These are phyloP conservation scores for Steccherinum ochraceum DNA, from an alignment of 768 basidiomycete genomes.

Conservation along the genomic window DNA sequence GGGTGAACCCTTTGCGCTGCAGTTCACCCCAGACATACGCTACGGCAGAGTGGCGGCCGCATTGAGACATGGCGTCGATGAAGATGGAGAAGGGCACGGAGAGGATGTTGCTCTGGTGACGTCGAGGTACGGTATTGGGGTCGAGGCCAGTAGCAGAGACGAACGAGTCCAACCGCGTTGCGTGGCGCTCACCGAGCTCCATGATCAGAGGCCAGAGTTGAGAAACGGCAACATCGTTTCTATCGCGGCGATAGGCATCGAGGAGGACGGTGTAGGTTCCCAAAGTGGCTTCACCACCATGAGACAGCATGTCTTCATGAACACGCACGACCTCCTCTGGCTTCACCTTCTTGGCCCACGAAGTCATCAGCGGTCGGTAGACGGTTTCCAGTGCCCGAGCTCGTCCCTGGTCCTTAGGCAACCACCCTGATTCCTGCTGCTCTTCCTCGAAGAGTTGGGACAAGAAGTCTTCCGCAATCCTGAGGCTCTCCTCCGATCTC, in stretches of 20 bases:
- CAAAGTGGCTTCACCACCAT: constrained; percentile 54
- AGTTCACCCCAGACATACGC: constrained; percentile 62
- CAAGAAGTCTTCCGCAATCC: constrained; percentile 63
- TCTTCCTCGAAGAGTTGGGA: constrained; percentile 37
- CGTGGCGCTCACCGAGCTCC: constrained; percentile 43
- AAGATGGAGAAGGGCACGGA: constrained; percentile 77
- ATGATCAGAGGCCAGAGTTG: constrained; percentile 67
- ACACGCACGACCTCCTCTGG: constrained; percentile 52
- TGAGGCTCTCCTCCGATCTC: constrained; percentile 40
- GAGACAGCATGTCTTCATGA: constrained; percentile 44
- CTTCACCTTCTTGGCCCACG: constrained; percentile 37
- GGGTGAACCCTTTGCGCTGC: constrained; percentile 57
- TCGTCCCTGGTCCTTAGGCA: constrained; percentile 30
- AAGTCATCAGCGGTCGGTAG: constrained; percentile 55
- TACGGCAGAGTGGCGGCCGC: constrained; percentile 56
- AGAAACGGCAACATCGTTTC: constrained; percentile 47
- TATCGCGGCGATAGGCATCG: constrained; percentile 60
- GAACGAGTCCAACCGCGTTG: constrained; percentile 13
- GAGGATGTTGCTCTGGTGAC: constrained; percentile 48
- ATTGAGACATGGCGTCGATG: constrained; percentile 66
- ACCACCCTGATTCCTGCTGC: constrained; percentile 32
- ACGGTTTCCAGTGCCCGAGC: constrained; percentile 44
- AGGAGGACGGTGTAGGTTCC: constrained; percentile 59
- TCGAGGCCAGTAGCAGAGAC: constrained; percentile 24
- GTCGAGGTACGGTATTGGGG: constrained; percentile 14